Evolutionary conservation across 208 protist genomes (phyloP), one percentile per base, ranked within the genome.

Genomic region (Tritrichomonas musculus): DNA sequence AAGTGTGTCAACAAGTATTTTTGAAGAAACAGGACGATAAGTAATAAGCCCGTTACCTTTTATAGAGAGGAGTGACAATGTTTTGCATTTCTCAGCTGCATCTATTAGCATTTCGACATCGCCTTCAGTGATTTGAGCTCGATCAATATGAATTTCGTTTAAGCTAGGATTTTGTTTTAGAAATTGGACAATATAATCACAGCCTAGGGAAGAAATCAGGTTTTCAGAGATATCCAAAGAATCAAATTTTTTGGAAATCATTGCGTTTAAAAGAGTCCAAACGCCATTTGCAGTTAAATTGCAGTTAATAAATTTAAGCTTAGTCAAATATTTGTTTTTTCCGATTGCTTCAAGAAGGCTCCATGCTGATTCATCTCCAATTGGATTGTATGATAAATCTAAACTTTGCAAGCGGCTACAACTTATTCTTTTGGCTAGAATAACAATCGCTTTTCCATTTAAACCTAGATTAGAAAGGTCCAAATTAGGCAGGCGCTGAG

Each of bases 291-390:
- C 77, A 5, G 77, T 39, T 57, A 88, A 57, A 39, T 88, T 88
- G 27, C 77, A 88, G 2, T 50, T 33, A 20, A 25, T n/a, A 27
- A 88, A 33, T 9, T 33, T 57, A 8, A 88, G 33, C 33, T 25
- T 14, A 22, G 27, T 36, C 22, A 88, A 88, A 30, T 44, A 3
- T 8, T 25, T 22, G 5, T 88, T 88, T 88, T 88, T 88, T n/a
- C 47, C 47, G 33, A 88, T 8, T 57, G 41, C 33, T 20, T 88
- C 77, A 39, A 88, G 77, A n/a, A 88, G 30, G 5, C 53, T 88
- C 77, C 77, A 88, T 27, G 57, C 57, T 3, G 77, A 88, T 88
- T 88, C 77, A 57, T 88, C 77, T 22, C 47, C 41, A 57, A 88
- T 88, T 20, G 77, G 47, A 36, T 88, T 88, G n/a, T 88, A 33